phyloP scores from a whole-genome alignment of 805 yeast genomes.

The Cyberlindnera meyerae region DNA sequence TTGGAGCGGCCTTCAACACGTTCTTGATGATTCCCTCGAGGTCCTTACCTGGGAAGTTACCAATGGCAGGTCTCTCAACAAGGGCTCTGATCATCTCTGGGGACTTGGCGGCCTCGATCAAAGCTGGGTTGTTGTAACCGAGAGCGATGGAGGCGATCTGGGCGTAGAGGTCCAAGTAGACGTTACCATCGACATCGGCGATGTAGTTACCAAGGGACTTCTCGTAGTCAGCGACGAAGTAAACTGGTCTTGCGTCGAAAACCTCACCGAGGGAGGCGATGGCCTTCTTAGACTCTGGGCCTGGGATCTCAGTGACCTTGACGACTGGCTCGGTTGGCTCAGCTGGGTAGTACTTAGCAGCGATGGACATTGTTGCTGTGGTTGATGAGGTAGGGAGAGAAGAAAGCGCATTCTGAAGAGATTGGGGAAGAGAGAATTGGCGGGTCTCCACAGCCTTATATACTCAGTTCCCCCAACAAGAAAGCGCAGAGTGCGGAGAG shows the following conservation, averaged over 20 bases:
- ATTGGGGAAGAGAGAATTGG: not conserved
- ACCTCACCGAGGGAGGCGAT: slow-evolving; percentile 53
- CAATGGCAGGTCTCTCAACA: slow-evolving; percentile 80
- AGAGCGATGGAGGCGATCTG: slow-evolving; percentile 83
- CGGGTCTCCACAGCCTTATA: too few relatives aligned
- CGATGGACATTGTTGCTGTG: slow-evolving; percentile 36
- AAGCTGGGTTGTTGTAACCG: slow-evolving; percentile 81
- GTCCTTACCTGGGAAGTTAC: slow-evolving; percentile 73
- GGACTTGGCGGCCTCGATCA: slow-evolving; percentile 62
- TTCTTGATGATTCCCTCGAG: slow-evolving; percentile 46
- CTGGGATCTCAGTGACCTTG: slow-evolving; percentile 61
- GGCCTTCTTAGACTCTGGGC: slow-evolving; percentile 58
- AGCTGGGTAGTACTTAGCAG: slow-evolving; percentile 61
- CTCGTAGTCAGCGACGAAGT: slow-evolving; percentile 71
- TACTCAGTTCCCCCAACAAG: too few relatives aligned
- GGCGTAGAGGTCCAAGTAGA: slow-evolving; percentile 67
- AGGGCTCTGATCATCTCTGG: slow-evolving; percentile 68
- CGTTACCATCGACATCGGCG: slow-evolving; percentile 76
- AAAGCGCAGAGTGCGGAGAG: too few relatives aligned
- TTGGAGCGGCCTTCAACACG: slow-evolving; percentile 66
- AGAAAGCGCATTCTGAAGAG: not conserved
- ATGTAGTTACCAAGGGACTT: slow-evolving; percentile 77
- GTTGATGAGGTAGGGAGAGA: not conserved
- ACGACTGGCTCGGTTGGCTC: slow-evolving; percentile 76
- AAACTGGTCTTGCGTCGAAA: slow-evolving; percentile 68